Conservation (phyloP, 352 stramenopile genomes). For the Pythium brachiatum region DNA sequence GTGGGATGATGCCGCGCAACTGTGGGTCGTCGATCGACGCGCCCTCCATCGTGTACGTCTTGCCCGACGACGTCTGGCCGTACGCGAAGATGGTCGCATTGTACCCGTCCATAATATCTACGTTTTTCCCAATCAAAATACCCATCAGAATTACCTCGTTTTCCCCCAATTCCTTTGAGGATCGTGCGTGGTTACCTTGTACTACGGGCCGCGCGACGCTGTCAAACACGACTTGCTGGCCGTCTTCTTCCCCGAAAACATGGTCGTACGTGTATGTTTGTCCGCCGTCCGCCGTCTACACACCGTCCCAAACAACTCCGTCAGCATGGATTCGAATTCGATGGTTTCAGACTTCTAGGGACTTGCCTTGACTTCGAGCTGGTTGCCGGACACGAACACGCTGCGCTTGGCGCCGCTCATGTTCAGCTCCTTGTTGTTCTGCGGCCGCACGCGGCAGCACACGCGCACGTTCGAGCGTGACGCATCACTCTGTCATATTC, state of each 20-base stretch:
- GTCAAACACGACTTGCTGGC: conserved; percentile 89
- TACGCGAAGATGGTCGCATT: conserved; percentile 95
- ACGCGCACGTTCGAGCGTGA: conserved; percentile 69
- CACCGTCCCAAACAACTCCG: neutral
- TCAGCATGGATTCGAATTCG: conserved; percentile 12
- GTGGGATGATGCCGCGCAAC: conserved; percentile 85
- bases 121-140: conserved; percentile 13
- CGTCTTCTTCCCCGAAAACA: conserved; percentile 81
- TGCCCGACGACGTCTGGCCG: conserved; percentile 87
- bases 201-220: conserved; percentile 85
- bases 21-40: conserved; percentile 85
- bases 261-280: conserved; percentile 90
- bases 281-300: conserved; percentile 45
- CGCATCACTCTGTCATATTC: conserved; percentile 15
- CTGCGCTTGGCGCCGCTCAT: conserved; percentile 55
- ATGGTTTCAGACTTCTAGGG: neutral
- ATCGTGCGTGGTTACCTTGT: conserved; percentile 61
- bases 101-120: conserved; percentile 91
- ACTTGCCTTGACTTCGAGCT: conserved; percentile 67
- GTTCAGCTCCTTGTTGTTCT: conserved; percentile 76
- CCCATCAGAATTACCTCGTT: neutral
- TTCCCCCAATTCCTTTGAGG: too few species aligned
- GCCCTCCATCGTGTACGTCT: conserved; percentile 89
- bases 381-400: conserved; percentile 47
- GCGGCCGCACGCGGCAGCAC: conserved; percentile 76